These are phyloP conservation scores for Pseudoneurospora amorphoporcata DNA, from an alignment of 495 filamentous ascomycete species.

Conservation along the genomic window DNA sequence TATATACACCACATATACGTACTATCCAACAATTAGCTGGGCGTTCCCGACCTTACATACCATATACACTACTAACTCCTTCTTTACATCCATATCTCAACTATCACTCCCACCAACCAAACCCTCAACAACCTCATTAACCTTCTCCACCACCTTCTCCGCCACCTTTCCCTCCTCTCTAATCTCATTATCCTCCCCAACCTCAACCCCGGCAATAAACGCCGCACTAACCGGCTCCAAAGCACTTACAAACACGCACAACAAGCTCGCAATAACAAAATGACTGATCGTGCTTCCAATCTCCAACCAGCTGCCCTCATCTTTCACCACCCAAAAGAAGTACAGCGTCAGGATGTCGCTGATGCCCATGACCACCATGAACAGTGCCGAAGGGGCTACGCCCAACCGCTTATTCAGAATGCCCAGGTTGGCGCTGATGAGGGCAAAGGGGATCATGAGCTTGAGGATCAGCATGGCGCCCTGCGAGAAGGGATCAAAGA, in stretches of 20 bases:
- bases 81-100: background rate
- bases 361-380: constrained; percentile 90
- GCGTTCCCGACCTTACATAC: background rate
- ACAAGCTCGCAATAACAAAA: constrained; percentile 79
- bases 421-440: constrained; percentile 87
- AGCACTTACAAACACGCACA: constrained; percentile 84
- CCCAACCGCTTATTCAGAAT: constrained; percentile 81
- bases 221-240: constrained; percentile 79
- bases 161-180: constrained; percentile 7
- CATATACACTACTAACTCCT: background rate
- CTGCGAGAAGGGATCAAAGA: constrained; percentile 92
- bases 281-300: constrained; percentile 94
- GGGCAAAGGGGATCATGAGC: constrained; percentile 83
- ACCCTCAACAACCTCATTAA: constrained; percentile 11
- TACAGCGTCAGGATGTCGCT: constrained; percentile 89
- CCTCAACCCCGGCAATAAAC: constrained; percentile 73
- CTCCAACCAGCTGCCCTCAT: constrained; percentile 94
- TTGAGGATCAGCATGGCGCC: constrained; percentile 81
- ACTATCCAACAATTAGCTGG: background rate
- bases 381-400: constrained; percentile 73
- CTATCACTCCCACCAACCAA: background rate
- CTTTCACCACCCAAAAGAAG: constrained; percentile 95
- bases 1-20: background rate
- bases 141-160: constrained; percentile 14
- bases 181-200: constrained; percentile 30